These are phyloP conservation scores for Viridothelium virens DNA, from an alignment of 495 filamentous ascomycete genomes.

Conservation along the genomic window DNA sequence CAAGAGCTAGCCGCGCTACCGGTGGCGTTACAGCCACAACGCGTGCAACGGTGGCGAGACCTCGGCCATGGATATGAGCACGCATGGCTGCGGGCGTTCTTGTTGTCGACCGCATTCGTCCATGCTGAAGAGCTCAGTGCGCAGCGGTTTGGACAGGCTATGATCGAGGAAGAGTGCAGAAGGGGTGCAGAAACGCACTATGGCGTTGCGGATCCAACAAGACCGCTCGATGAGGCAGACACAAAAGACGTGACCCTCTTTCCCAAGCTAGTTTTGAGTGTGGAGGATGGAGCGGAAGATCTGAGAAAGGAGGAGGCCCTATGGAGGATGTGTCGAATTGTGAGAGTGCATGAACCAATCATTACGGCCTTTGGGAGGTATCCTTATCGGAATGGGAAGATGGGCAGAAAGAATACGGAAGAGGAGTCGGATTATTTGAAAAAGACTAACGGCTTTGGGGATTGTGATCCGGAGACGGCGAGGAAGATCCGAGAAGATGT, in stretches of 20 bases:
- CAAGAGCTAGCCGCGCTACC: slow-evolving; percentile 18
- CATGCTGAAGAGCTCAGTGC: not conserved
- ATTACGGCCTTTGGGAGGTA: slow-evolving; percentile 23
- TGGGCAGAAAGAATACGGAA: slow-evolving; percentile 18
- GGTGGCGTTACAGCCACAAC: slow-evolving; percentile 15
- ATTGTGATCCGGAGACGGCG: slow-evolving; percentile 14
- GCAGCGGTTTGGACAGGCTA: not conserved
- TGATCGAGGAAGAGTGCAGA: not conserved
- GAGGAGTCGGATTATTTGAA: slow-evolving; percentile 19
- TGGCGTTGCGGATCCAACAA: not conserved
- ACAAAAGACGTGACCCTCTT: not conserved
- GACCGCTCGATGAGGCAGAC: not conserved
- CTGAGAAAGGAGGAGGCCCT: slow-evolving; percentile 16
- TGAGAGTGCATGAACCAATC: slow-evolving; percentile 27
- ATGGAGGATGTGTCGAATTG: slow-evolving; percentile 25
- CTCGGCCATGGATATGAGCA: slow-evolving; percentile 21
- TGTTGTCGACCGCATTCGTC: slow-evolving; percentile 3
- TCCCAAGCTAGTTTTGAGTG: slow-evolving; percentile 18
- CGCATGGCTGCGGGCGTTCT: slow-evolving; percentile 15
- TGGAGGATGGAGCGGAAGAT: slow-evolving; percentile 11
- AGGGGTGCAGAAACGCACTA: not conserved
- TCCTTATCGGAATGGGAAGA: slow-evolving; percentile 25
- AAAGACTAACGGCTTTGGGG: slow-evolving; percentile 17
- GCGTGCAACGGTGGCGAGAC: not conserved
- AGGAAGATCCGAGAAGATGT: slow-evolving; percentile 20